Evolutionary conservation across 2,329 filamentous ascomycete genomes (phyloP), one percentile per base, ranked within the genome.

Genomic region (Xylaria sp.): DNA sequence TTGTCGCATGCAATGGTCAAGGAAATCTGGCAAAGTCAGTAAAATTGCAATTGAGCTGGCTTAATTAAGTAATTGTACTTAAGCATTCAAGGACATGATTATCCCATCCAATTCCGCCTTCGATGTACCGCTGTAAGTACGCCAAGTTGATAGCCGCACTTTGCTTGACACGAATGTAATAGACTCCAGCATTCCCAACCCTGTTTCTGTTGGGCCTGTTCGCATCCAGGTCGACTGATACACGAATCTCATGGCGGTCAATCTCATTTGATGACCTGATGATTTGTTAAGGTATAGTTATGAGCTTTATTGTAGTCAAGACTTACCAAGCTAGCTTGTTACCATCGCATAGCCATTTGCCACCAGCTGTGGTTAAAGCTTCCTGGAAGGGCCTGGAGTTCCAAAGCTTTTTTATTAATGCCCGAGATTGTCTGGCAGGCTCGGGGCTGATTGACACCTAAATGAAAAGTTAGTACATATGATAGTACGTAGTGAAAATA

Each of bases 1-100:
- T 77, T 97, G 89, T 4, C 96, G 92, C 62, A 99, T 83, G 7
- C 95, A 83, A 75, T 99, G 96, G 70, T 99, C 96, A 4, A 97
- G 83, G 75, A 97, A 97, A 76, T 92, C 85, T 87, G n/a, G 13
- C 15, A 13, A 45, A 69, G 57, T 58, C 44, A 51, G 50, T 38
- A 31, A 42, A n/a, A 4, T 13, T 11, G 7, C 7, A 27, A 9
- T 15, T 25, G 2, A 44, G 6, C 7, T 5, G 0, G 1, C 15
- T 5, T n/a, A 20, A 22, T 3, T 13, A 11, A 20, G 17, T 5
- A 44, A 13, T 80, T 83, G 79, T 77, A 87, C 85, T 97, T 78
- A 98, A 87, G 15, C 92, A 90, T 74, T 96, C 92, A 7, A 95
- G 84, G 22, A 95, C 89, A 22, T 85, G 81, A 42, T 87, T 87